Evolutionary conservation across 2,329 filamentous ascomycete genomes (phyloP).

Genomic region (Fusarium buharicum): DNA sequence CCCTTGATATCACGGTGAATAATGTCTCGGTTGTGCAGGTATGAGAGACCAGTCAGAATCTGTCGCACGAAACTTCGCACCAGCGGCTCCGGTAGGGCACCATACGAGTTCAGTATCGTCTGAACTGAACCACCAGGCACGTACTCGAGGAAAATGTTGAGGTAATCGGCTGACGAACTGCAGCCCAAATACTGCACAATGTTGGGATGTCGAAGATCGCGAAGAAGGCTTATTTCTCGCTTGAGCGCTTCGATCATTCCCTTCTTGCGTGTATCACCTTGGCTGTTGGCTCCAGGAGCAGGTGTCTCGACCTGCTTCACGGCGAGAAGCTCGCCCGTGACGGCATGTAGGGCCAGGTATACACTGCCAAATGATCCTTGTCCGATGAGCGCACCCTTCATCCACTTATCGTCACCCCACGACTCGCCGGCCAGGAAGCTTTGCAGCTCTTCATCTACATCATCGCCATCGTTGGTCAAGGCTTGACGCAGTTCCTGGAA

Average conservation of each 20-base stretch:
- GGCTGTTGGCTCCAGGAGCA: slow-evolving; percentile 77
- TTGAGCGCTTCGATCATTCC: slow-evolving; percentile 98
- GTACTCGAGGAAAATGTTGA: slow-evolving; percentile 99
- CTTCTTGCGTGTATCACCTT: slow-evolving; percentile 91
- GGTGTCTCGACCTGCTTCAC: slow-evolving; percentile 98
- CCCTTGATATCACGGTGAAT: slow-evolving; percentile 99
- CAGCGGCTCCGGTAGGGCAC: slow-evolving; percentile 89
- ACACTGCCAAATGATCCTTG: slow-evolving; percentile 97
- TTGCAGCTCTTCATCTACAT: slow-evolving; percentile 86
- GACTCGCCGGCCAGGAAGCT: slow-evolving; percentile 93
- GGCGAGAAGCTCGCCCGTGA: slow-evolving; percentile 96
- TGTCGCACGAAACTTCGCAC: slow-evolving; percentile 97
- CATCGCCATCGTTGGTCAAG: slow-evolving; percentile 89
- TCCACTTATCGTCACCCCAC: slow-evolving; percentile 98
- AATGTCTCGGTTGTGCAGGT: slow-evolving; percentile 93
- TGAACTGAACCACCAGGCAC: slow-evolving; percentile 97
- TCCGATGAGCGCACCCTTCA: slow-evolving; percentile 97
- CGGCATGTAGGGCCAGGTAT: slow-evolving; percentile 91
- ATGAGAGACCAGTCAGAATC: slow-evolving; percentile 90
- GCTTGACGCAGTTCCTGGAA: slow-evolving; percentile 86
- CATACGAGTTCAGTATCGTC: slow-evolving; percentile 98
- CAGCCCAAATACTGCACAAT: slow-evolving; percentile 98
- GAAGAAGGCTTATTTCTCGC: slow-evolving; percentile 92
- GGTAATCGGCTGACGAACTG: slow-evolving; percentile 86
- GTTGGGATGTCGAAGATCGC: slow-evolving; percentile 93